A percentile compares a stretch with the other conserved stretches of the same genome.
These are phyloP conservation scores for Dryadomyces sulphureus DNA, from an alignment of 2,329 filamentous ascomycete genomes.

Conservation along the genomic window DNA sequence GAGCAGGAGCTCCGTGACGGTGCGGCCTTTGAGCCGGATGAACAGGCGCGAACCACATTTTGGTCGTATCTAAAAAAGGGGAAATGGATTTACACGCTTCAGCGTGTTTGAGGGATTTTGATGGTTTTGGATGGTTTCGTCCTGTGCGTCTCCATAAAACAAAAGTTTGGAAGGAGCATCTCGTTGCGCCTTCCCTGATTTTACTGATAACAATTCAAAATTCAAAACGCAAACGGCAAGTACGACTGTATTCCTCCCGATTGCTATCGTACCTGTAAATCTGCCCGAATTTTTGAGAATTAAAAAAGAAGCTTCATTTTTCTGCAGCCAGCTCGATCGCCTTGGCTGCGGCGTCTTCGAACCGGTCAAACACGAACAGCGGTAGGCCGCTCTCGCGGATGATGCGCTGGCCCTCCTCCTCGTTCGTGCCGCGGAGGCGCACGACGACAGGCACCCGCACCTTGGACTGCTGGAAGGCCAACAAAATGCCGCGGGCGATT, in stretches of 20 bases:
- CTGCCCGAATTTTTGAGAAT: too few relatives aligned
- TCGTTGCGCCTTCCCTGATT: too few relatives aligned
- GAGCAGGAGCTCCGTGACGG: slow-evolving; percentile 16
- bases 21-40: slow-evolving; percentile 2
- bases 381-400: slow-evolving; percentile 52
- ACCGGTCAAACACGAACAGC: slow-evolving; percentile 60
- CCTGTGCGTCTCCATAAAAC: too few relatives aligned
- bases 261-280: too few relatives aligned
- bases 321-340: slow-evolving; percentile 36
- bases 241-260: too few relatives aligned
- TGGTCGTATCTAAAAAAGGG: slow-evolving; percentile 8
- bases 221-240: too few relatives aligned
- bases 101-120: slow-evolving; percentile 4
- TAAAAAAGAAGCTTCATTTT: too few relatives aligned
- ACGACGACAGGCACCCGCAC: slow-evolving; percentile 62
- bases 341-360: slow-evolving; percentile 56
- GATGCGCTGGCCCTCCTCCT: slow-evolving; percentile 53
- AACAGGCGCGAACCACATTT: slow-evolving; percentile 1
- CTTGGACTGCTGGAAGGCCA: slow-evolving; percentile 57
- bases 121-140: too few relatives aligned
- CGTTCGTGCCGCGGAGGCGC: slow-evolving; percentile 59
- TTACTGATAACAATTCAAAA: too few relatives aligned
- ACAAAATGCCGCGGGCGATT: slow-evolving; percentile 61
- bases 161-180: too few relatives aligned
- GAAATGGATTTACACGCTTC: slow-evolving; percentile 8